Percentiles rank a stretch among this genome's conserved stretches.
Evolutionary conservation across 2,329 filamentous ascomycete species (phyloP).

Genomic region (Lanzia echinophila): DNA sequence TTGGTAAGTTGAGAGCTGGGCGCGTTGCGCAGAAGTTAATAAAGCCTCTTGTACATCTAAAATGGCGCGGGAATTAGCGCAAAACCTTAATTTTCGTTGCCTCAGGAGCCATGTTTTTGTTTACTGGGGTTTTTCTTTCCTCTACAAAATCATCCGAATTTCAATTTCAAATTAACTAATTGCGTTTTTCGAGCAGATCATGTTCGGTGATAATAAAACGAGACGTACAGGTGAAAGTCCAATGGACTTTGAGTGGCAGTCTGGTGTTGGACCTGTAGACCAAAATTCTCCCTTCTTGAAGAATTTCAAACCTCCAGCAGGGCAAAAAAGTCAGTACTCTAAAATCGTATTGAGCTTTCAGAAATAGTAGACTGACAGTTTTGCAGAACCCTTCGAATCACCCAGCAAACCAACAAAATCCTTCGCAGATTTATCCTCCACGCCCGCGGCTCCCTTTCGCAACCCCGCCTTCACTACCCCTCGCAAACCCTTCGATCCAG

Average conservation of each 20-base stretch:
- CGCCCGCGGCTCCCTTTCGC: constrained; percentile 45
- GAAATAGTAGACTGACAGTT: neutral
- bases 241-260: constrained; percentile 63
- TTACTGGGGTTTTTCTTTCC: constrained; percentile 9
- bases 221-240: constrained; percentile 51
- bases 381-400: constrained; percentile 21
- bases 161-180: neutral
- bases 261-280: constrained; percentile 46
- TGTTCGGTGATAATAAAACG: constrained; percentile 38
- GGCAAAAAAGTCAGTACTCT: constrained; percentile 23
- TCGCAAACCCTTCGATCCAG: constrained; percentile 49
- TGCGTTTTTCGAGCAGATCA: neutral
- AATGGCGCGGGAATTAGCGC: constrained; percentile 7
- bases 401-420: constrained; percentile 35
- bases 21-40: neutral
- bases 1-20: neutral
- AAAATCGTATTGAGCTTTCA: neutral
- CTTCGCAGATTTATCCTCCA: constrained; percentile 45
- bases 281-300: constrained; percentile 56
- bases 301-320: constrained; percentile 37
- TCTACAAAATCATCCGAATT: neutral
- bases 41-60: neutral
- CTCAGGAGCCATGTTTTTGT: constrained; percentile 9
- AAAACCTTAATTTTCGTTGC: constrained; percentile 11
- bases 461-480: constrained; percentile 61